Evolutionary conservation across 176 grass and related monocot species (phyloP), one percentile per base, ranked within the genome.

Genomic region (Dactylis glomerata): DNA sequence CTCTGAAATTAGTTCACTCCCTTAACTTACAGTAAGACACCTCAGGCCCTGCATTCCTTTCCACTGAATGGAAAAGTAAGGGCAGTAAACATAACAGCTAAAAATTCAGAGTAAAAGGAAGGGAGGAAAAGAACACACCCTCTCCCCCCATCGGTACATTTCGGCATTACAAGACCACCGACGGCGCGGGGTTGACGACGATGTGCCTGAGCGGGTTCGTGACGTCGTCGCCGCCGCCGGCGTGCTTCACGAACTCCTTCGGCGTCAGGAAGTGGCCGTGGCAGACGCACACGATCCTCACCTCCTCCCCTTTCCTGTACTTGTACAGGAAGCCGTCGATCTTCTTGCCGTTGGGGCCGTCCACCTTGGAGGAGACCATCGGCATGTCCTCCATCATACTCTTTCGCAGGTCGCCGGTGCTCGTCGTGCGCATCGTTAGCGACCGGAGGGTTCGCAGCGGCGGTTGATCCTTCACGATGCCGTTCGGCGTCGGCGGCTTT

Each of bases 381-480:
- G 97, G 97, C 97, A 99, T 99, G 69, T 94, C 90, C 66, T 96
- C 97, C 88, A 92, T 85, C 97, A 99, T 94, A 56, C 66, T 94
- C 75, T 83, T 95, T 22, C 85, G 68, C n/a, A 91, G 76, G 81
- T 91, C 89, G 76, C 81, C 85, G 10, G 89, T 87, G 89, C 85
- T 91, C 24, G 76, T 19, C 59, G 85, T 87, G 59, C 85, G 37
- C 89, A 87, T 91, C 49, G 89, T 87, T 81, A 91, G 85, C 13
- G 85, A 87, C 69, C 85, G 30, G 50, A 91, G 89, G 1, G 85
- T 91, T 20, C 68, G 46, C 76, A 87, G 34, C 9, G 75, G 75
- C 28, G 80, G 56, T 11, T 66, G 65, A 26, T 87, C 80, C 57
- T 42, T 15, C 6, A 46, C 27, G 55, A 3, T 23, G 68, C 67